Evolutionary conservation across 345 rosid species (phyloP).

Genomic region (Eutrema heterophyllum): DNA sequence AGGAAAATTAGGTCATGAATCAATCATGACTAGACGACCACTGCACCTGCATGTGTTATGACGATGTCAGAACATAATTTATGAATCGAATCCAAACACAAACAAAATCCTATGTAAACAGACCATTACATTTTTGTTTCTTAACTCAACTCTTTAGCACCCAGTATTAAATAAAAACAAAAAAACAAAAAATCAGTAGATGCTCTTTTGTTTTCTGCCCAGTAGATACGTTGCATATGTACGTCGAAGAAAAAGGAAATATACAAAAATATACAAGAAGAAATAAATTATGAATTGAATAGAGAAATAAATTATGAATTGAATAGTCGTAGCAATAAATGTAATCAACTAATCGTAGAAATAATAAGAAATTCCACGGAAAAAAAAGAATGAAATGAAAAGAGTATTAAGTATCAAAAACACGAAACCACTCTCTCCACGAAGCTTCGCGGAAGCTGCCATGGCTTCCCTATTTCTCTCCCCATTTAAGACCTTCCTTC

Average conservation of each 20-base stretch:
- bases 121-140: conserved; percentile 8
- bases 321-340: background rate
- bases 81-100: background rate
- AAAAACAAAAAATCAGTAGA: background rate
- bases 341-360: background rate
- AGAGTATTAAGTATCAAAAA: conserved; percentile 8
- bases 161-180: background rate
- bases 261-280: background rate
- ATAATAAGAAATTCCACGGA: background rate
- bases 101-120: conserved; percentile 4
- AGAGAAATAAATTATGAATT: background rate
- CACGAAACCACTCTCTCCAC: background rate
- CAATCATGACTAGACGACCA: conserved; percentile 24
- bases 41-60: conserved; percentile 16
- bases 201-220: background rate
- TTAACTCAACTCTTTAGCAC: background rate
- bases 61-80: conserved; percentile 23
- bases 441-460: conserved; percentile 93
- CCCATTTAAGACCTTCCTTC: conserved; percentile 53
- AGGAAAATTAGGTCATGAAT: conserved; percentile 14
- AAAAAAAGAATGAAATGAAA: background rate
- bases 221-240: conserved; percentile 1
- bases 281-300: background rate
- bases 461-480: conserved; percentile 32
- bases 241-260: background rate